These are phyloP conservation scores for Monilinia laxa DNA, from an alignment of 2,329 filamentous ascomycete species.

Conservation along the genomic window DNA sequence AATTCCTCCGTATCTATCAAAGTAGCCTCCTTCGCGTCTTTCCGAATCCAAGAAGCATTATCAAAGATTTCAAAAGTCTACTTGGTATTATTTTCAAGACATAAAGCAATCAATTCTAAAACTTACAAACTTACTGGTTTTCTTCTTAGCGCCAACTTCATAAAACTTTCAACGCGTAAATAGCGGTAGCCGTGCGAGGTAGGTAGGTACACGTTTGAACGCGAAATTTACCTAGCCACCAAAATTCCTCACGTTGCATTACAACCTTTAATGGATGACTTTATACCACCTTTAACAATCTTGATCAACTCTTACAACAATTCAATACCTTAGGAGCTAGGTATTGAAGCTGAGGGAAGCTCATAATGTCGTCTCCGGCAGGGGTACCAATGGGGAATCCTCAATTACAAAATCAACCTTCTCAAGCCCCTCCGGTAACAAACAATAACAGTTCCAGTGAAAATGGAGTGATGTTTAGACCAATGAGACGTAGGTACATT, in stretches of 20 bases:
- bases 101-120: conserved; percentile 15
- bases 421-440: conserved; percentile 29
- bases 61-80: neutral
- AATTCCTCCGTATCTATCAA: neutral
- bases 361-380: conserved; percentile 38
- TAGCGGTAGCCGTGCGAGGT: neutral
- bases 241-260: conserved; percentile 26
- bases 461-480: conserved; percentile 50
- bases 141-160: conserved; percentile 27
- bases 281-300: conserved; percentile 25
- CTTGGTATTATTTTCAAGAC: neutral
- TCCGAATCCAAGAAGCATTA: neutral
- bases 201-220: conserved; percentile 26
- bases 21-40: neutral
- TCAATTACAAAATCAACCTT: conserved; percentile 27
- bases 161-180: conserved; percentile 22
- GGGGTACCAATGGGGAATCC: conserved; percentile 24
- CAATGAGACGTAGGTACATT: conserved; percentile 62
- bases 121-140: neutral
- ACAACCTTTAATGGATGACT: conserved; percentile 31
- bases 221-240: conserved; percentile 33
- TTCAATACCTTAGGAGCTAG: conserved; percentile 25
- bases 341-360: conserved; percentile 30
- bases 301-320: conserved; percentile 26
- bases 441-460: conserved; percentile 41